Evolutionary conservation across 495 filamentous ascomycete genomes (phyloP), one percentile per base, ranked within the genome.

Genomic region (Podospora bellae-mahoneyi): DNA sequence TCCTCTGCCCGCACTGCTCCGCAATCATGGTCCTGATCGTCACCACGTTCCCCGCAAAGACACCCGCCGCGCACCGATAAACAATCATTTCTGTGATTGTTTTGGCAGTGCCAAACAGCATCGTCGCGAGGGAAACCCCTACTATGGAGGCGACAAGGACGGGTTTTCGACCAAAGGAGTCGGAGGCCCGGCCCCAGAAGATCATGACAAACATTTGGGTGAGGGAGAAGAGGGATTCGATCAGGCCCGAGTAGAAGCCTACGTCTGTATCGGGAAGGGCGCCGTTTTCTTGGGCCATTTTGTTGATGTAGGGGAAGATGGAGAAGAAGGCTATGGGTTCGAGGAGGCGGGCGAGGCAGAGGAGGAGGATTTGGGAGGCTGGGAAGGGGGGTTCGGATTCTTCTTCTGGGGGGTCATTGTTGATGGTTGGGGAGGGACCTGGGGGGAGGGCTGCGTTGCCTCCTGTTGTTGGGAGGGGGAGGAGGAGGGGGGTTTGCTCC

Each of bases 271-370:
- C 81, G 19, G 75, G 59, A 9, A 92, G 71, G 34, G 80, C 68
- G 4, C 88, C 90, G 68, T 84, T 86, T 34, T 85, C 78, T 71
- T 84, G 79, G 4, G 89, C 84, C 90, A 92, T 92, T 69, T 87
- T 77, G 72, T 86, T 90, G 74, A 92, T 85, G 77, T 89, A 92
- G 0, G 90, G 90, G 74, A 92, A 88, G 74, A 92, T 91, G 71
- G 81, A 84, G 78, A 92, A 92, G 78, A 89, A 92, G 18, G 89
- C 87, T 39, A 91, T 80, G 4, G 90, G 90, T 76, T 92, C 90
- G n/a, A 91, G 76, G n/a, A 88, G 74, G 10, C 89, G 83, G 1
- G 87, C 86, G 73, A 84, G 90, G 77, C 90, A 91, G 23, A 92
- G 84, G 3, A 89, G 75, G 55, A 88, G 69, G 55, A 92, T 84